Conservation (phyloP, 345 rosid species). For the Nasturtium officinale region DNA sequence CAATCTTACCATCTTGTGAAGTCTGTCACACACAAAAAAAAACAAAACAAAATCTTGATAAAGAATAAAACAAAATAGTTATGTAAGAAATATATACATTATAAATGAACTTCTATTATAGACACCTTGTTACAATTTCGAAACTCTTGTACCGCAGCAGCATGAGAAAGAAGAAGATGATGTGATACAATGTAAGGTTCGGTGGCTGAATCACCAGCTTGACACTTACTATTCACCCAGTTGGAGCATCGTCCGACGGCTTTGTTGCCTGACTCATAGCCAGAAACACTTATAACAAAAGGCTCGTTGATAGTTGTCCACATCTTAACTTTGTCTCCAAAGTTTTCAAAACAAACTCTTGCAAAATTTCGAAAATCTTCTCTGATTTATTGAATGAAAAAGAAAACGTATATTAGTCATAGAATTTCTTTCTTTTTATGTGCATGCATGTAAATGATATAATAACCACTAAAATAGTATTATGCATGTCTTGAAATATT, state of each 20-base stretch:
- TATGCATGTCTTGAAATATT: neutral
- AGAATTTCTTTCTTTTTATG: neutral
- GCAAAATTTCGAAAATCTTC: conserved; percentile 50
- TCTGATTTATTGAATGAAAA: conserved; percentile 19
- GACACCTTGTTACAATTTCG: conserved; percentile 32
- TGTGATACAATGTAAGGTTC: conserved; percentile 41
- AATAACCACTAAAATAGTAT: neutral
- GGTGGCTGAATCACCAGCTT: conserved; percentile 39
- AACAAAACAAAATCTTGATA: no score
- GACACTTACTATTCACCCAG: conserved; percentile 33
- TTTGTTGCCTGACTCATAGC: conserved; percentile 36
- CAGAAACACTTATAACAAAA: conserved; percentile 25
- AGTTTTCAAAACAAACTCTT: conserved; percentile 46
- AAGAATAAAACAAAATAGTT: no score
- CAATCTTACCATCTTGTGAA: conserved; percentile 37
- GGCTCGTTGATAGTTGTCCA: conserved; percentile 64
- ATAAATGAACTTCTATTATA: no score
- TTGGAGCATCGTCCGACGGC: conserved; percentile 45
- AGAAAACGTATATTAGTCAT: neutral
- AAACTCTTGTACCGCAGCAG: conserved; percentile 36
- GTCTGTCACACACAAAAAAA: conserved; percentile 1
- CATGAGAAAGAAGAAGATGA: conserved; percentile 43
- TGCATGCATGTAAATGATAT: neutral
- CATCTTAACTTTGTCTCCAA: conserved; percentile 52
- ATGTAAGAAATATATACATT: neutral